A percentile compares a stretch with the other conserved stretches of the same genome.
Evolutionary conservation across 805 yeast species (phyloP).

Genomic region (Wickerhamomyces chambardii): DNA sequence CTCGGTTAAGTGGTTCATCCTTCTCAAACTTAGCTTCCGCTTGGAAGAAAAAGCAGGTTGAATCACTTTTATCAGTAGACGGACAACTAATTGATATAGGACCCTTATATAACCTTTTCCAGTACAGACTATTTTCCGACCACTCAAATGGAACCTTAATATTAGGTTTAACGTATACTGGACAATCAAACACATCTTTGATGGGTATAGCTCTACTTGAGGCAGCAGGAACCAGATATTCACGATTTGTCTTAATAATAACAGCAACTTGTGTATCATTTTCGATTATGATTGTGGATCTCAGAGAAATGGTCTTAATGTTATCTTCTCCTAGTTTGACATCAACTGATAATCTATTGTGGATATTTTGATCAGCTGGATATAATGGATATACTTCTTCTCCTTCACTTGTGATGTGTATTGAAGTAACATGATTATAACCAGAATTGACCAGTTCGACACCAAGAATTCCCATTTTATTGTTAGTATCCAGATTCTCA

Average conservation of each 20-base stretch:
- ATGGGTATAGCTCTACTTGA: slow-evolving; percentile 65
- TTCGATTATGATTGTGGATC: slow-evolving; percentile 64
- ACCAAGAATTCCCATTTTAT: slow-evolving; percentile 51
- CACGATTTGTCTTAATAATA: slow-evolving; percentile 23
- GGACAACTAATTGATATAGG: slow-evolving; percentile 56
- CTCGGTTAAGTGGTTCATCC: slow-evolving; percentile 60
- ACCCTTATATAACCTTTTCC: slow-evolving; percentile 50
- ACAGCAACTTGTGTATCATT: slow-evolving; percentile 53
- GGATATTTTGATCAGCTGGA: slow-evolving; percentile 56
- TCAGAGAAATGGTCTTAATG: slow-evolving; percentile 67
- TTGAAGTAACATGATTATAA: slow-evolving; percentile 42
- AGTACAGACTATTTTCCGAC: slow-evolving; percentile 53
- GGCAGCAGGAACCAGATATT: slow-evolving; percentile 42
- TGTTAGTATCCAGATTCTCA: slow-evolving; percentile 65
- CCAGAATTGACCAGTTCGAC: slow-evolving; percentile 47
- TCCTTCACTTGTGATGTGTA: slow-evolving; percentile 76
- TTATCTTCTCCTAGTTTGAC: slow-evolving; percentile 63
- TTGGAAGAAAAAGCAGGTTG: slow-evolving; percentile 55
- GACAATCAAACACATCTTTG: slow-evolving; percentile 49
- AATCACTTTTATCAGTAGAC: slow-evolving; percentile 26
- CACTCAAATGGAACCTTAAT: slow-evolving; percentile 50
- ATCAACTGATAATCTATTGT: slow-evolving; percentile 68
- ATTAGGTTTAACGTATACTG: slow-evolving; percentile 54
- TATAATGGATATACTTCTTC: slow-evolving; percentile 62
- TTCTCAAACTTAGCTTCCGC: slow-evolving; percentile 57